Percentiles rank a stretch among this genome's conserved stretches.
Evolutionary conservation across 768 basidiomycete genomes (phyloP).

Genomic region (Russula emetica): DNA sequence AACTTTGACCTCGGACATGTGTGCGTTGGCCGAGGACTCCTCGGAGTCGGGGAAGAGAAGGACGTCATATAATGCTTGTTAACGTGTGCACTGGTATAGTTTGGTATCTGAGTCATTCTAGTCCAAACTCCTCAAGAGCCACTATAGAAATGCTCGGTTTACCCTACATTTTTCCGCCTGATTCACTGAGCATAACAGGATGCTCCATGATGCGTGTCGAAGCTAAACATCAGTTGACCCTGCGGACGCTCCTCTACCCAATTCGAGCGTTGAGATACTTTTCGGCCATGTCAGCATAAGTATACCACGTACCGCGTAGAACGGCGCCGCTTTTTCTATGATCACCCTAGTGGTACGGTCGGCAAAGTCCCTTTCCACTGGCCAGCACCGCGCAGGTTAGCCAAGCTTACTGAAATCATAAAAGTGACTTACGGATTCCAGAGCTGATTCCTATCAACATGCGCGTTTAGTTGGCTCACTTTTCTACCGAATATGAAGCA

Average conservation of each 20-base stretch:
- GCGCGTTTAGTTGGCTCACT: neutral
- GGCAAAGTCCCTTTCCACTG: constrained; percentile 20
- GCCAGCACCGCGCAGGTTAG: neutral
- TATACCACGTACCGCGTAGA: constrained; percentile 9
- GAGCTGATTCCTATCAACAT: constrained; percentile 17
- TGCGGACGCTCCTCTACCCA: constrained; percentile 15
- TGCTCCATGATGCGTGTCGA: neutral
- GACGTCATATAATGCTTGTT: neutral
- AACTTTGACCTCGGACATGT: neutral
- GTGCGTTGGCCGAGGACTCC: neutral
- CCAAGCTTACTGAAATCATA: neutral
- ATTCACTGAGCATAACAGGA: neutral
- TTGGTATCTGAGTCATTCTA: neutral
- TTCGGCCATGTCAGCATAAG: no score
- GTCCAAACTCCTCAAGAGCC: neutral
- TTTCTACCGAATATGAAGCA: neutral
- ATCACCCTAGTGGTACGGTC: constrained; percentile 19
- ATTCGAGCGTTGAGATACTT: neutral
- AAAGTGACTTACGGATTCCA: constrained; percentile 11
- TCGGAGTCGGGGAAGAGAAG: neutral
- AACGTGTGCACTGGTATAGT: neutral
- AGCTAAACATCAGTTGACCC: neutral
- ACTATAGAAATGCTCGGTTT: neutral
- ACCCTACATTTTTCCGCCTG: neutral
- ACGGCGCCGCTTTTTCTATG: constrained; percentile 13